Conservation (phyloP, 2,329 filamentous ascomycete genomes). For the Colletotrichum viniferum region DNA sequence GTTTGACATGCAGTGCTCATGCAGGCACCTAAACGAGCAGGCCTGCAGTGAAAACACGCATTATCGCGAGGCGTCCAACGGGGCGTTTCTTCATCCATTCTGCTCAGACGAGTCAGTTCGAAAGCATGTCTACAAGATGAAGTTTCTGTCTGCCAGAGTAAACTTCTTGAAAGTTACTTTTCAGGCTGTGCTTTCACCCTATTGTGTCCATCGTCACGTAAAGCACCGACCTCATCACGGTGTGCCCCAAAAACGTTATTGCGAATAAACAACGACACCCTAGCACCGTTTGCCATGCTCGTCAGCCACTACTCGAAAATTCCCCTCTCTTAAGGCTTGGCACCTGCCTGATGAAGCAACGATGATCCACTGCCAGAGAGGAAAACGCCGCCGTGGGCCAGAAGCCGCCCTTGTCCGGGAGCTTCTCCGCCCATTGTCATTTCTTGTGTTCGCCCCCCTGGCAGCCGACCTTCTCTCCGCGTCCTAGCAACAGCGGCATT, state of each 20-base stretch:
- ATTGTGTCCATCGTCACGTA: neutral
- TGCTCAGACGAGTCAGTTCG: neutral
- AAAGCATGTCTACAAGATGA: neutral
- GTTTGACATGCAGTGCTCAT: neutral
- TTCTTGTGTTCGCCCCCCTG: neutral
- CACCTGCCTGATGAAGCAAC: slow-evolving; percentile 17
- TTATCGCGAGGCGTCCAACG: neutral
- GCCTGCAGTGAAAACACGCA: neutral
- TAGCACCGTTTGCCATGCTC: neutral
- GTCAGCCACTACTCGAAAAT: neutral
- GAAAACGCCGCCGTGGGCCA: neutral
- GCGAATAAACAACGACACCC: neutral
- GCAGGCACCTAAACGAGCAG: neutral
- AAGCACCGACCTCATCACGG: neutral
- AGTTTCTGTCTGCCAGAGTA: neutral
- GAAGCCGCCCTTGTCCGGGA: neutral
- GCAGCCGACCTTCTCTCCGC: neutral
- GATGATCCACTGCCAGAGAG: slow-evolving; percentile 8
- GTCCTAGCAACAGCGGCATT: neutral
- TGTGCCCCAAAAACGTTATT: neutral
- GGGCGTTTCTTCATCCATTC: neutral
- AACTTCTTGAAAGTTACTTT: neutral
- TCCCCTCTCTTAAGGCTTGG: slow-evolving; percentile 14
- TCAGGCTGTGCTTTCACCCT: neutral
- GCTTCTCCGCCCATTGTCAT: neutral